phyloP scores from a whole-genome alignment of 2,329 filamentous ascomycete species.

The Chaetoscypha palmicola region DNA sequence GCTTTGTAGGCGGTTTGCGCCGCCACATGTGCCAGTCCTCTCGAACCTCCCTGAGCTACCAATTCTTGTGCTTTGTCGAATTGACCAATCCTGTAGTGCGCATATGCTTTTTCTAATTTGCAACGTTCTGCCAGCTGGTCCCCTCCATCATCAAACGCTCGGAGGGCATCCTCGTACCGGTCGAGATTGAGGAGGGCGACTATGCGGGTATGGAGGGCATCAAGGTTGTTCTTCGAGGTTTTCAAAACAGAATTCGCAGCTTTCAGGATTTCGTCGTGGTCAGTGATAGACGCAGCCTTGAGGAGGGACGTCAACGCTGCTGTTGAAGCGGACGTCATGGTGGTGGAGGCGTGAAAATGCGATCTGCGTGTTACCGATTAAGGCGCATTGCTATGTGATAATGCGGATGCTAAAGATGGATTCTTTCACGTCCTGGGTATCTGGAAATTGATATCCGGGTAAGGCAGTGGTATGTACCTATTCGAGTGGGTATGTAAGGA shows the following conservation, averaged over 20 bases:
- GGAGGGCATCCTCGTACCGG: constrained; percentile 70
- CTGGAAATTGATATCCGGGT: not conserved
- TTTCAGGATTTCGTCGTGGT: constrained; percentile 68
- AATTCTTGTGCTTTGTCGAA: constrained; percentile 53
- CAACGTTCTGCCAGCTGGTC: constrained; percentile 54
- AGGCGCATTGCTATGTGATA: constrained; percentile 5
- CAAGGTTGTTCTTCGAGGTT: constrained; percentile 47
- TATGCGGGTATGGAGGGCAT: constrained; percentile 62
- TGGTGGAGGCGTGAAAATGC: constrained; percentile 1
- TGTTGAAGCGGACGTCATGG: constrained; percentile 29
- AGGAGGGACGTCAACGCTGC: constrained; percentile 35
- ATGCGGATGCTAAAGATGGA: not conserved
- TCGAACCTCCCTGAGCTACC: constrained; percentile 15
- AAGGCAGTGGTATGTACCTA: not conserved
- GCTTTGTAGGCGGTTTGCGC: constrained; percentile 67
- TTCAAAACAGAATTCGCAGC: constrained; percentile 55
- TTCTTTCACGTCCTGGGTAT: not conserved
- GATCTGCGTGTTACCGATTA: not conserved
- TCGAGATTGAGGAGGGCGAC: constrained; percentile 76
- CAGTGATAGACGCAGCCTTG: constrained; percentile 49
- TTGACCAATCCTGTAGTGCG: constrained; percentile 72
- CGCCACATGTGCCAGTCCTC: constrained; percentile 42
- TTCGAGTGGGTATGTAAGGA: not conserved
- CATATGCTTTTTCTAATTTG: constrained; percentile 67
- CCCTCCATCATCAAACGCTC: constrained; percentile 57